Conservation (phyloP, 805 yeast genomes). For the Hanseniaspora thailandica region DNA sequence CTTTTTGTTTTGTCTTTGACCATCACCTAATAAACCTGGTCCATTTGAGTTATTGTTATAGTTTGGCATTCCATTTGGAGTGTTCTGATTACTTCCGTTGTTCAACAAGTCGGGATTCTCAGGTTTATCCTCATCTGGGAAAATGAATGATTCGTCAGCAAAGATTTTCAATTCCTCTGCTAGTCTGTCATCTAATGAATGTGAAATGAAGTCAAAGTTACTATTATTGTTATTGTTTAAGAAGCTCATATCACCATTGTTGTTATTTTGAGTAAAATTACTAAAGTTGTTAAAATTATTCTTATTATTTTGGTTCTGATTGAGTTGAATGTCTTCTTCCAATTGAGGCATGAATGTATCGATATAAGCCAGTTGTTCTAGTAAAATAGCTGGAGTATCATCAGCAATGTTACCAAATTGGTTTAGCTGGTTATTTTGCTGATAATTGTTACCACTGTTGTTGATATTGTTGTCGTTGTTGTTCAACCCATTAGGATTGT, state of each 20-base stretch:
- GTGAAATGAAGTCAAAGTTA: slow-evolving; percentile 2
- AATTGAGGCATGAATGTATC: slow-evolving; percentile 58
- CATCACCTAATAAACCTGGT: not conserved
- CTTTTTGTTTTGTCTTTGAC: not conserved
- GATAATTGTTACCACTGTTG: slow-evolving; percentile 15
- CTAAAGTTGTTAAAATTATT: no score
- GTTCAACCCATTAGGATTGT: not conserved
- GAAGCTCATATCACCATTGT: not conserved
- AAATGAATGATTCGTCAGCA: slow-evolving; percentile 69
- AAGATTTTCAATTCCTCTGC: slow-evolving; percentile 66
- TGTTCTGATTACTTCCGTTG: slow-evolving; percentile 14
- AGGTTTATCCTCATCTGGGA: slow-evolving; percentile 69
- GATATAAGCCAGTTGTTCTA: slow-evolving; percentile 70
- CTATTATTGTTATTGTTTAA: not conserved
- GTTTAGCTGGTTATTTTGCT: not conserved
- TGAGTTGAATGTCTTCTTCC: slow-evolving; percentile 31
- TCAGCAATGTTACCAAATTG: slow-evolving; percentile 9
- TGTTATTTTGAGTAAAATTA: not conserved
- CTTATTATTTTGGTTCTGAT: slow-evolving; percentile 13
- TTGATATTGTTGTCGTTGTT: not conserved
- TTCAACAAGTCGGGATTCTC: slow-evolving; percentile 19
- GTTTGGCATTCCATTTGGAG: slow-evolving; percentile 10
- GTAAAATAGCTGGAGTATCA: slow-evolving; percentile 34
- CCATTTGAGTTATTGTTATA: slow-evolving; percentile 2
- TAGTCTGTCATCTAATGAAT: slow-evolving; percentile 37